A percentile compares a stretch with the other conserved stretches of the same genome.
phyloP scores from a whole-genome alignment of 495 filamentous ascomycete species.

The Xylaria telfairii region DNA sequence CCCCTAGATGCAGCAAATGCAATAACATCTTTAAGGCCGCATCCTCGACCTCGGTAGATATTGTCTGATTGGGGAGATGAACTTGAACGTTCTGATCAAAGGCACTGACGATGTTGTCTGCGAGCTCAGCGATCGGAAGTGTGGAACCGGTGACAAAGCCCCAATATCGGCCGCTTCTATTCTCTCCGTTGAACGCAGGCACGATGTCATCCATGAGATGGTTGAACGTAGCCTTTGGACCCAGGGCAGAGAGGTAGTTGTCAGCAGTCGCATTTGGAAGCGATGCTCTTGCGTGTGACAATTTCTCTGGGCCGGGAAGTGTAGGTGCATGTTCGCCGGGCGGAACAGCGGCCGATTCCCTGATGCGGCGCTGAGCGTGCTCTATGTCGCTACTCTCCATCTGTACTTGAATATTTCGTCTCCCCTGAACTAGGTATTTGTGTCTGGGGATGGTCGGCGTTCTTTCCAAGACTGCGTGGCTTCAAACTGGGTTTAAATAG shows the following conservation, averaged over 20 bases:
- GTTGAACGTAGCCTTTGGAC: slow-evolving; percentile 35
- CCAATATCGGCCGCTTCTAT: slow-evolving; percentile 71
- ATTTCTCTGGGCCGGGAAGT: slow-evolving; percentile 29
- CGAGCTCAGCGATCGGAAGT: slow-evolving; percentile 82
- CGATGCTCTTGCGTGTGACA: slow-evolving; percentile 34
- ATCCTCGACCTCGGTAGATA: slow-evolving; percentile 77
- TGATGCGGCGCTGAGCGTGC: slow-evolving; percentile 25
- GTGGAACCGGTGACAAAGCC: slow-evolving; percentile 87
- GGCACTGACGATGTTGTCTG: slow-evolving; percentile 78
- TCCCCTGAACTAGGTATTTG: not conserved
- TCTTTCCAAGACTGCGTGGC: not conserved
- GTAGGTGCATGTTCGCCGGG: slow-evolving; percentile 21
- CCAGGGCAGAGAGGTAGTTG: slow-evolving; percentile 29
- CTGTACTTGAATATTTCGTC: not conserved
- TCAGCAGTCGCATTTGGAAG: slow-evolving; percentile 32
- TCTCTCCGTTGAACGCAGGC: slow-evolving; percentile 69
- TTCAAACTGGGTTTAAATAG: not conserved
- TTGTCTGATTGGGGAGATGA: slow-evolving; percentile 76
- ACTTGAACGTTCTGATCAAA: slow-evolving; percentile 88
- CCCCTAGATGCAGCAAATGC: slow-evolving; percentile 68
- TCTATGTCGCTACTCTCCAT: slow-evolving; percentile 20
- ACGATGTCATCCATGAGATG: slow-evolving; percentile 65
- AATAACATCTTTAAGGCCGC: slow-evolving; percentile 70
- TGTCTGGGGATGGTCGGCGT: not conserved
- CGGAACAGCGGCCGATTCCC: slow-evolving; percentile 19